Conservation (phyloP, 768 basidiomycete genomes). For the Mycena maculata region DNA sequence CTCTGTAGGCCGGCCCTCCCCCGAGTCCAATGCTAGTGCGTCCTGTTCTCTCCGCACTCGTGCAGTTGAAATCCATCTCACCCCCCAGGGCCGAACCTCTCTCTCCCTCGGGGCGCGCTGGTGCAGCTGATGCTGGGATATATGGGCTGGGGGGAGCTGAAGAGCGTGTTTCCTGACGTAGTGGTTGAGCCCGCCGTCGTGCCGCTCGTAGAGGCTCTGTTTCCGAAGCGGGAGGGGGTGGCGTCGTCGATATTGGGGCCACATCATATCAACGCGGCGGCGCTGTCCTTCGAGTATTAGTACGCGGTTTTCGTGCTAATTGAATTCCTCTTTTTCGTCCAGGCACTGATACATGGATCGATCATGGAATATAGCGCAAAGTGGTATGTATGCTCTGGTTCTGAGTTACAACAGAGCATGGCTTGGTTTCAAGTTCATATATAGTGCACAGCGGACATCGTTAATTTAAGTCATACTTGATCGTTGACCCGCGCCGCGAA, state of each 20-base stretch:
- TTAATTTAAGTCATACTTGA: too few species aligned
- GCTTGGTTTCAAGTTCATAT: too few species aligned
- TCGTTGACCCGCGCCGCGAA: too few species aligned
- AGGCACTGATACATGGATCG: too few species aligned
- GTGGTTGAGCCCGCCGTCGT: conserved; percentile 9
- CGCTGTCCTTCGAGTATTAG: neutral
- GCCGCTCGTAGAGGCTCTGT: conserved; percentile 6
- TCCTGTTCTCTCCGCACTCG: neutral
- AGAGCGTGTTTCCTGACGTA: neutral
- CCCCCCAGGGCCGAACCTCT: neutral
- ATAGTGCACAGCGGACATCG: too few species aligned
- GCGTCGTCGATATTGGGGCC: neutral
- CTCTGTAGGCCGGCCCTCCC: neutral
- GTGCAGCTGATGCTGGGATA: conserved; percentile 13
- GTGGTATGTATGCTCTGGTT: too few species aligned
- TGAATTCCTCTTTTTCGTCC: too few species aligned
- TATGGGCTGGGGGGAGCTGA: neutral
- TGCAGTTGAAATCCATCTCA: neutral
- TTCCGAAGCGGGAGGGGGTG: neutral
- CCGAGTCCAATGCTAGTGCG: neutral
- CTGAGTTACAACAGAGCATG: too few species aligned
- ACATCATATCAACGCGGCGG: neutral
- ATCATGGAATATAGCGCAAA: too few species aligned
- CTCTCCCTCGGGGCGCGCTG: conserved; percentile 12
- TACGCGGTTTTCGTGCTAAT: too few species aligned